These are phyloP conservation scores for Orbilia blumenaviensis DNA, from an alignment of 2,329 filamentous ascomycete species.

Conservation along the genomic window DNA sequence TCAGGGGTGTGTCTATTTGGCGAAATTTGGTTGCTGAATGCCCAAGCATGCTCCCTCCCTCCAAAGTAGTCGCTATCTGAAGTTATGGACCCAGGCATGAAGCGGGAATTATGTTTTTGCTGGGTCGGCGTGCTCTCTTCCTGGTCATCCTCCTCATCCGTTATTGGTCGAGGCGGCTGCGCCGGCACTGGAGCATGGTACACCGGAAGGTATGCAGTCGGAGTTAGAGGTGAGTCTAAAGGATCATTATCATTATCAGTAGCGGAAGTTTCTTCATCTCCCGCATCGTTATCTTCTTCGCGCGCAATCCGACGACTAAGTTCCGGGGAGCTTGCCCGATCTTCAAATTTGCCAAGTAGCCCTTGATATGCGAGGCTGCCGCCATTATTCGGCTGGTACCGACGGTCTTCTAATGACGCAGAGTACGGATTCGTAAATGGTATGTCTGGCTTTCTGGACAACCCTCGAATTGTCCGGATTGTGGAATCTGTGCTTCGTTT, in stretches of 20 bases:
- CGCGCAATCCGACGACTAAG: constrained; percentile 34
- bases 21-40: constrained; percentile 33
- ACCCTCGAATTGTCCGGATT: constrained; percentile 37
- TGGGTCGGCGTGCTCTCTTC: constrained; percentile 51
- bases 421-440: constrained; percentile 11
- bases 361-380: constrained; percentile 18
- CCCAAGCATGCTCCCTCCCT: constrained; percentile 35
- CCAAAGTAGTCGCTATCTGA: constrained; percentile 51
- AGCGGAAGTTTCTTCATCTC: constrained; percentile 52
- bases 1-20: constrained; percentile 37
- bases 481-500: constrained; percentile 45
- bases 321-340: constrained; percentile 48
- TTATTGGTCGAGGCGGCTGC: constrained; percentile 22
- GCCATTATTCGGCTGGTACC: constrained; percentile 3
- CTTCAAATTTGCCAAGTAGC: constrained; percentile 34
- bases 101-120: constrained; percentile 47
- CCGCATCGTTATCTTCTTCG: constrained; percentile 49
- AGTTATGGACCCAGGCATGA: constrained; percentile 29
- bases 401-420: constrained; percentile 3
- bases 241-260: constrained; percentile 51
- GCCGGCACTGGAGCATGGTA: constrained; percentile 43
- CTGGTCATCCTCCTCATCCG: constrained; percentile 46
- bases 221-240: constrained; percentile 49
- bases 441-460: constrained; percentile 27
- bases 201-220: constrained; percentile 36